Evolutionary conservation across 257 asterid species (phyloP).

Genomic region (Penstemon barbatus): DNA sequence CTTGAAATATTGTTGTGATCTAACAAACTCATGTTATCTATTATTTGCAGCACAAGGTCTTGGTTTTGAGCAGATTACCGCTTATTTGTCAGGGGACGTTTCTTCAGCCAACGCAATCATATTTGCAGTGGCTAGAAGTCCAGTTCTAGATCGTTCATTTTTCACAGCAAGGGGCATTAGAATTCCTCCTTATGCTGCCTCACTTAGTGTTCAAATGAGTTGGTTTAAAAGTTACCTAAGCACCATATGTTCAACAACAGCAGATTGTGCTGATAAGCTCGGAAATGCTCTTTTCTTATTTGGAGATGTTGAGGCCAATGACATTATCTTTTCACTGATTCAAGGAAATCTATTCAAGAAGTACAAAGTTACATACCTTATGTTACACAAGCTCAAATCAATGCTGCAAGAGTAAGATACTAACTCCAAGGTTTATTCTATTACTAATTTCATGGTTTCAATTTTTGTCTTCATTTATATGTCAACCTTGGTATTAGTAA

Average conservation of each 20-base stretch:
- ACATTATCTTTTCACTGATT: no score
- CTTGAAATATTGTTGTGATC: no score
- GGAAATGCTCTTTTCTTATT: constrained; percentile 12
- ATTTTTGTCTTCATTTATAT: no score
- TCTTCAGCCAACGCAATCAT: not conserved
- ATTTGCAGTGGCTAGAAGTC: constrained; percentile 24
- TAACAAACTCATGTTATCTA: no score
- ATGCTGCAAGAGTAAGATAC: constrained; percentile 1
- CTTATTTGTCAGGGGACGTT: no score
- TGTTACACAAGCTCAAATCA: constrained; percentile 19
- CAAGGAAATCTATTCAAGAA: constrained; percentile 11
- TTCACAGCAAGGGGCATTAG: constrained; percentile 18
- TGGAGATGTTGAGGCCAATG: no score
- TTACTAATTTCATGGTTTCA: no score
- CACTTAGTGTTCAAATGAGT: constrained; percentile 18
- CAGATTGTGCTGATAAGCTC: not conserved
- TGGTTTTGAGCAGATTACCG: no score
- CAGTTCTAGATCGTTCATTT: constrained; percentile 20
- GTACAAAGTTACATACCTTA: not conserved
- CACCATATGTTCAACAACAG: not conserved
- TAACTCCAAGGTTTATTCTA: no score
- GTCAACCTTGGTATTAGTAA: no score
- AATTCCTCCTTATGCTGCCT: not conserved
- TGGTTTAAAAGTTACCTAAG: constrained; percentile 24
- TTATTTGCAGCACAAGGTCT: not conserved